Percentiles rank a stretch among this genome's conserved stretches.
Conservation (phyloP, 257 asterid genomes). For the Paraleonurus japonicus region DNA sequence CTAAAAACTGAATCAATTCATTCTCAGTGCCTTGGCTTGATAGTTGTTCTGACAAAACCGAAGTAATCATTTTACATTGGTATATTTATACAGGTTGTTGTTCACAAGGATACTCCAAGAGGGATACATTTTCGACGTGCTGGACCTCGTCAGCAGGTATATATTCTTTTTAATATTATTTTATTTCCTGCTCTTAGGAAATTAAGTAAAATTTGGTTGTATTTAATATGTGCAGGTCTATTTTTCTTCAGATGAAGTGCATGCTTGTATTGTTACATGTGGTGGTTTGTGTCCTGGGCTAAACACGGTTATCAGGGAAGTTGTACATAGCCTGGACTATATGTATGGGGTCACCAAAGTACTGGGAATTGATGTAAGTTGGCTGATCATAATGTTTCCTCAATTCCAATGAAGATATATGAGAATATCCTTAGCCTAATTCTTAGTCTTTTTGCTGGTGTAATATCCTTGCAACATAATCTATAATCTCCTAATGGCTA, state of each 20-base stretch:
- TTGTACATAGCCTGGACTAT: conserved; percentile 83
- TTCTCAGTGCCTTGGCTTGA: not conserved
- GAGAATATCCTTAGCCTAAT: not conserved
- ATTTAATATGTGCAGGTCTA: conserved; percentile 57
- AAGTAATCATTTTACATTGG: conserved; percentile 1
- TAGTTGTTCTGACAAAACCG: conserved; percentile 2
- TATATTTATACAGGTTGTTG: conserved; percentile 60
- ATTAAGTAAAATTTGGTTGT: conserved; percentile 13
- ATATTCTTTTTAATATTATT: conserved; percentile 1
- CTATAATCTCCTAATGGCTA: conserved; percentile 23
- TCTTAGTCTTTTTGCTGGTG: not conserved
- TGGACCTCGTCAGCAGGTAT: conserved; percentile 96
- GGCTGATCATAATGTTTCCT: conserved; percentile 23
- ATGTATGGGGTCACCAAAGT: conserved; percentile 86
- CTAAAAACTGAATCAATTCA: not conserved
- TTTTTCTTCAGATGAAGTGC: conserved; percentile 83
- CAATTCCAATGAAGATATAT: not conserved
- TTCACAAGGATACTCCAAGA: conserved; percentile 90
- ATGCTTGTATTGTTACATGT: conserved; percentile 95
- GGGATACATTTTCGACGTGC: conserved; percentile 97
- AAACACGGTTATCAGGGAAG: conserved; percentile 95
- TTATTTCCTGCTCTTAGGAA: not conserved
- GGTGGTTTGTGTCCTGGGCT: conserved; percentile 99
- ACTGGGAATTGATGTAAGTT: conserved; percentile 94
- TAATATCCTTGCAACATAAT: not conserved